Conservation (phyloP, 495 filamentous ascomycete species). For the Annulohypoxylon bovei region DNA sequence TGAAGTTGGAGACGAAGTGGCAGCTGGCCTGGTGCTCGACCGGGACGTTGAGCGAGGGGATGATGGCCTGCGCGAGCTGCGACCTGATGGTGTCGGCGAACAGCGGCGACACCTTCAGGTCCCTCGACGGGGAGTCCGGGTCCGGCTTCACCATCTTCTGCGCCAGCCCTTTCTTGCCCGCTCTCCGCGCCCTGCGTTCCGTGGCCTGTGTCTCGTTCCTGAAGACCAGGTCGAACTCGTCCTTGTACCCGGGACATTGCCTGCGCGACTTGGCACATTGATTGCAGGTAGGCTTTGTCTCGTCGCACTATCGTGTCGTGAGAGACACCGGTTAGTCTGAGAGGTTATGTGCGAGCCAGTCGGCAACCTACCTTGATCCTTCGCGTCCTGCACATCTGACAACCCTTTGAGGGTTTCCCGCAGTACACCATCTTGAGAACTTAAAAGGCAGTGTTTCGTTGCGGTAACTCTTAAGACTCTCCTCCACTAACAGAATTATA, state of each 20-base stretch:
- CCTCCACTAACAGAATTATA: neutral
- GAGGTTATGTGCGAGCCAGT: neutral
- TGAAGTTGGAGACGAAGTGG: slow-evolving; percentile 66
- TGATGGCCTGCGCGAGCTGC: slow-evolving; percentile 26
- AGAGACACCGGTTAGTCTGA: slow-evolving; percentile 25
- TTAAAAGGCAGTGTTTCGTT: neutral
- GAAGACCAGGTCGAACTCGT: slow-evolving; percentile 75
- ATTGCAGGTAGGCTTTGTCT: slow-evolving; percentile 72
- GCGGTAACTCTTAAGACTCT: neutral
- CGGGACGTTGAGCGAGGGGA: slow-evolving; percentile 47
- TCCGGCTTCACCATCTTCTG: slow-evolving; percentile 25
- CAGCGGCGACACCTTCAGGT: slow-evolving; percentile 8
- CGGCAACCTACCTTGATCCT: slow-evolving; percentile 71
- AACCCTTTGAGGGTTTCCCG: slow-evolving; percentile 77
- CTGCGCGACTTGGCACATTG: slow-evolving; percentile 74
- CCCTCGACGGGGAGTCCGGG: neutral
- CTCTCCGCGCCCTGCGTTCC: slow-evolving; percentile 59
- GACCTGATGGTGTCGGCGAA: slow-evolving; percentile 14
- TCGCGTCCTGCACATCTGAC: slow-evolving; percentile 75
- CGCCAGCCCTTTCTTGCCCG: slow-evolving; percentile 44
- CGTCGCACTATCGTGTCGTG: slow-evolving; percentile 66
- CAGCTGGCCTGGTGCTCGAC: slow-evolving; percentile 61
- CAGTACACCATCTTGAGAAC: slow-evolving; percentile 71
- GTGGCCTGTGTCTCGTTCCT: slow-evolving; percentile 72
- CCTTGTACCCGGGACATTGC: slow-evolving; percentile 73